Evolutionary conservation across 306 rosid genomes (phyloP).

Genomic region (Malus orientalis): DNA sequence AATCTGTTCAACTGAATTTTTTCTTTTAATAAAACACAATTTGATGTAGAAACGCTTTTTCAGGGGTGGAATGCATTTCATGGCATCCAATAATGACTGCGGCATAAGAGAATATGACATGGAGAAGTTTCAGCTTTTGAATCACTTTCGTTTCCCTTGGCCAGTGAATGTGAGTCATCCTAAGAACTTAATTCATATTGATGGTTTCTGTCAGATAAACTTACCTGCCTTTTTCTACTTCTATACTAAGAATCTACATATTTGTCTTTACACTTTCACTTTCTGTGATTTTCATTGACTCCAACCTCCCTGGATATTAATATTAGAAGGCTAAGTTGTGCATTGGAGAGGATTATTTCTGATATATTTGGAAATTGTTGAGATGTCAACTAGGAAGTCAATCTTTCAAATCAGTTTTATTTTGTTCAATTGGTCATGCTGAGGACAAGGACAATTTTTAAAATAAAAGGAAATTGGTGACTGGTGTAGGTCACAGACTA

Average conservation of each 20-base stretch:
- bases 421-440: neutral
- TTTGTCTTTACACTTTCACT: neutral
- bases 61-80: conserved; percentile 75
- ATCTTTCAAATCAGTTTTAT: neutral
- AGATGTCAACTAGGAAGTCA: neutral
- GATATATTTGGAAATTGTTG: neutral
- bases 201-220: neutral
- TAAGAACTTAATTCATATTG: conserved; percentile 2
- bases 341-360: neutral
- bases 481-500: no score
- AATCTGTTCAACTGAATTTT: neutral
- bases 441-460: neutral
- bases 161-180: conserved; percentile 71
- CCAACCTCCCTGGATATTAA: neutral
- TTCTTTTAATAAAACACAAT: conserved; percentile 1
- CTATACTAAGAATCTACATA: neutral
- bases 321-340: neutral
- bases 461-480: no score
- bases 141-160: conserved; percentile 75
- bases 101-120: conserved; percentile 72
- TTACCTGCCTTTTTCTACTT: neutral
- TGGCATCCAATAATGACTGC: conserved; percentile 75
- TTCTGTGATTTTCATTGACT: neutral
- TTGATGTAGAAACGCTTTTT: conserved; percentile 21
- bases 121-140: conserved; percentile 72